These are phyloP conservation scores for Boletus coccyginus DNA, from an alignment of 768 basidiomycete genomes.

Conservation along the genomic window DNA sequence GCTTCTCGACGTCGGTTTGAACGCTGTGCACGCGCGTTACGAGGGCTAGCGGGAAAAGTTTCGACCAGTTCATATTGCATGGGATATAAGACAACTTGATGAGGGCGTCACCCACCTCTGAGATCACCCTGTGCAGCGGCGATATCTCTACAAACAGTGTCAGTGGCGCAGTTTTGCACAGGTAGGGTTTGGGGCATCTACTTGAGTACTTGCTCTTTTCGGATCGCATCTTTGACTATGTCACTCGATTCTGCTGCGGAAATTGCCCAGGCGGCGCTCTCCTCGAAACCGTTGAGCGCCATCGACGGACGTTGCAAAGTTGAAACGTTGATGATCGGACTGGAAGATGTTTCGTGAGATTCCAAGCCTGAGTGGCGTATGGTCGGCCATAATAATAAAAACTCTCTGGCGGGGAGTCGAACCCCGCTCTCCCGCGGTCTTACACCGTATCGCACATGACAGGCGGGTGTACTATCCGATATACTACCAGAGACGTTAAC, in stretches of 20 bases:
- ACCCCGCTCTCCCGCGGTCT: constrained; percentile 42
- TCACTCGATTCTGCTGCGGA: constrained; percentile 49
- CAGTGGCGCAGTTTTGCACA: not conserved
- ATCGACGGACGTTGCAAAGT: constrained; percentile 25
- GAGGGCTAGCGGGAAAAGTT: constrained; percentile 46
- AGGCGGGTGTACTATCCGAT: constrained; percentile 53
- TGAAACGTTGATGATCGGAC: not conserved
- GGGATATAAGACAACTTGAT: not conserved
- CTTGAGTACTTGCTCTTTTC: constrained; percentile 78
- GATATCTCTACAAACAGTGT: constrained; percentile 56
- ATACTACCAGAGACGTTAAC: constrained; percentile 41
- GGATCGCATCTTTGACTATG: constrained; percentile 71
- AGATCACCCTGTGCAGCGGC: constrained; percentile 73
- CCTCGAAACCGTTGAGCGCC: constrained; percentile 44
- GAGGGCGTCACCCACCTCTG: constrained; percentile 47
- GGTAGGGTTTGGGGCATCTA: constrained; percentile 33
- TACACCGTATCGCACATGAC: constrained; percentile 25
- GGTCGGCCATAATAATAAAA: constrained; percentile 9
- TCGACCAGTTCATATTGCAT: not conserved
- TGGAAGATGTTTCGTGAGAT: not conserved
- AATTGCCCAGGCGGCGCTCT: constrained; percentile 50
- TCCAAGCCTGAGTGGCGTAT: not conserved
- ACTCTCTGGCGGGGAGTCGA: constrained; percentile 48
- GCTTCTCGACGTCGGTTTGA: constrained; percentile 78
- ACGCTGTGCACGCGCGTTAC: constrained; percentile 63